Evolutionary conservation across 306 rosid species (phyloP).

Genomic region (Canavalia gladiata): DNA sequence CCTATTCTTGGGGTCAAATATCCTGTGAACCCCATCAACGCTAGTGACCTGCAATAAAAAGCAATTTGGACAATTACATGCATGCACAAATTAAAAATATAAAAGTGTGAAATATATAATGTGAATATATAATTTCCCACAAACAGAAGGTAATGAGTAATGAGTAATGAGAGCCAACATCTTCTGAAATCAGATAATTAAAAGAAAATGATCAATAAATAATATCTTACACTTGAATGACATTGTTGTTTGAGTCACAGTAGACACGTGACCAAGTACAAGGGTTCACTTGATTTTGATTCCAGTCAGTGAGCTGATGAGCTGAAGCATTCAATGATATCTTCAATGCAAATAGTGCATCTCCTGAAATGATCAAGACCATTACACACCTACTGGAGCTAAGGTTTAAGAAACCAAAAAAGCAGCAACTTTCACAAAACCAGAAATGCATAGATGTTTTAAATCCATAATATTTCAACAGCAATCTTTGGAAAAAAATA

Average conservation of each 20-base stretch:
- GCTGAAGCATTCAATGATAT: slow-evolving; percentile 68
- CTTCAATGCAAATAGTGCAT: slow-evolving; percentile 78
- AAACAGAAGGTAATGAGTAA: slow-evolving; percentile 15
- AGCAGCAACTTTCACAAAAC: slow-evolving; percentile 36
- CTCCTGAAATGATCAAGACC: slow-evolving; percentile 68
- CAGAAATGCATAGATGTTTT: slow-evolving; percentile 4
- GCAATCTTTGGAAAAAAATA: slow-evolving; percentile 23
- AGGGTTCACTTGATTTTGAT: slow-evolving; percentile 86
- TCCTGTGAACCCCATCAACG: slow-evolving; percentile 89
- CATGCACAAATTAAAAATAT: slow-evolving; percentile 32
- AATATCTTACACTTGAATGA: slow-evolving; percentile 78
- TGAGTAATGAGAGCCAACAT: slow-evolving; percentile 20
- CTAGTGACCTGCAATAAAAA: slow-evolving; percentile 74
- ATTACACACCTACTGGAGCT: slow-evolving; percentile 43
- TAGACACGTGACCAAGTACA: slow-evolving; percentile 92
- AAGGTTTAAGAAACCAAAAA: slow-evolving; percentile 20
- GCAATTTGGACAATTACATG: slow-evolving; percentile 44
- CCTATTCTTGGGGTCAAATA: slow-evolving; percentile 80
- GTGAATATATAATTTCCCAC: slow-evolving; percentile 30
- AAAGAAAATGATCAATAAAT: slow-evolving; percentile 25
- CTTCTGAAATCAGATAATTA: slow-evolving; percentile 41
- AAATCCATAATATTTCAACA: slow-evolving; percentile 26
- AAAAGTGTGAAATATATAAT: slow-evolving; percentile 32
- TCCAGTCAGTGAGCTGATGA: slow-evolving; percentile 87
- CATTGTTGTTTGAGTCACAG: slow-evolving; percentile 66